phyloP scores from a whole-genome alignment of 73 alveolate genomes.

The Paraurostyla sp. region DNA sequence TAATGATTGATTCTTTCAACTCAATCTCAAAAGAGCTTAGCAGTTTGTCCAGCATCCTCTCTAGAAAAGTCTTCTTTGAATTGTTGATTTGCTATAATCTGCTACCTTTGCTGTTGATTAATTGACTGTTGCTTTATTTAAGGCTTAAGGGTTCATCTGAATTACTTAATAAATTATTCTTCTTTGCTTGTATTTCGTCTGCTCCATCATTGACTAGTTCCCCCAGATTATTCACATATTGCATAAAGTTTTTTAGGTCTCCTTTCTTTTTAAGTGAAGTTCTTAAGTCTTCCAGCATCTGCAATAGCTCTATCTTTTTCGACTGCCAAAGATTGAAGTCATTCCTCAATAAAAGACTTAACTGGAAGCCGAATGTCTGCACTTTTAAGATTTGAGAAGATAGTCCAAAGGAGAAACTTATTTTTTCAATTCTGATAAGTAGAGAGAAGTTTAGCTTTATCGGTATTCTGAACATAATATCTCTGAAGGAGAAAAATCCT shows the following conservation, averaged over 20 bases:
- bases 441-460: conserved; percentile 45
- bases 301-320: conserved; percentile 59
- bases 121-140: neutral
- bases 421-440: conserved; percentile 39
- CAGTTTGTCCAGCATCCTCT: conserved; percentile 43
- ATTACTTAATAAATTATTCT: neutral
- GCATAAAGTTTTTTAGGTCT: neutral
- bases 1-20: conserved; percentile 4
- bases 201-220: neutral
- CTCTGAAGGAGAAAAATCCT: conserved; percentile 65
- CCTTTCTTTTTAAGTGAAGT: conserved; percentile 63
- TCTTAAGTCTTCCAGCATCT: conserved; percentile 72
- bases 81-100: too few species aligned
- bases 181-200: neutral
- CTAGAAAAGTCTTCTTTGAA: conserved; percentile 3
- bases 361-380: conserved; percentile 21
- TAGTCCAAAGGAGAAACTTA: conserved; percentile 34
- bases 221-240: neutral
- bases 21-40: conserved; percentile 49
- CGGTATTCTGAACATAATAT: conserved; percentile 62
- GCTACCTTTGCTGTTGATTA: neutral
- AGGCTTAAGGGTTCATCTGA: neutral
- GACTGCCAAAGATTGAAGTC: conserved; percentile 62
- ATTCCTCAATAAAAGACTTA: conserved; percentile 51
- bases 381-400: conserved; percentile 24